phyloP scores from a whole-genome alignment of 1,139 yeast genomes.

The Zygoascus hellenicus region DNA sequence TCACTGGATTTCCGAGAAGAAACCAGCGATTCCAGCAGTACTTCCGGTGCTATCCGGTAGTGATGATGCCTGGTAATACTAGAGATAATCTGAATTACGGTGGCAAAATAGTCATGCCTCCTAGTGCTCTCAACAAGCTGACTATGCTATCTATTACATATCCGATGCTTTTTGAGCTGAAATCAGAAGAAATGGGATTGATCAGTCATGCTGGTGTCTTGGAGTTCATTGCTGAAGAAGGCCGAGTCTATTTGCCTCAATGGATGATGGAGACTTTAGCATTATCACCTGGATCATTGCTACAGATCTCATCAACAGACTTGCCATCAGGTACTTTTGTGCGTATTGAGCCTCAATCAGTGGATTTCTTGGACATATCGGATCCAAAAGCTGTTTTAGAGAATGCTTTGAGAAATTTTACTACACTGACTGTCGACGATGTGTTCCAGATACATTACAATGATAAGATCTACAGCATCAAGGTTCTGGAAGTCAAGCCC shows the following conservation, averaged over 20 bases:
- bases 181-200: constrained; percentile 54
- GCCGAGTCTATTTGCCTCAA: constrained; percentile 87
- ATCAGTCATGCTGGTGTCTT: constrained; percentile 88
- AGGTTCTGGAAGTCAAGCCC: constrained; percentile 85
- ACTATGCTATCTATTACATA: constrained; percentile 86
- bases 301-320: constrained; percentile 67
- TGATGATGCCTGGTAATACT: constrained; percentile 80
- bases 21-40: constrained; percentile 56
- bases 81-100: constrained; percentile 86
- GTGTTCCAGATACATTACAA: constrained; percentile 83
- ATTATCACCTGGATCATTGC: constrained; percentile 69
- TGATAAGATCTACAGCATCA: constrained; percentile 69
- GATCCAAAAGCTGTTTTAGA: constrained; percentile 97
- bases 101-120: constrained; percentile 95
- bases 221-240: constrained; percentile 97
- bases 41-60: constrained; percentile 86
- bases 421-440: constrained; percentile 82
- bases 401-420: constrained; percentile 80
- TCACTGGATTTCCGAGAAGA: constrained; percentile 8
- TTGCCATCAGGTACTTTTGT: constrained; percentile 84
- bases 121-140: constrained; percentile 81
- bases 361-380: constrained; percentile 83
- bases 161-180: constrained; percentile 87
- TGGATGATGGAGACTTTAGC: constrained; percentile 90
- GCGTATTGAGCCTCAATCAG: constrained; percentile 91